These are phyloP conservation scores for Argentina anserina DNA, from an alignment of 306 rosid genomes.

Conservation along the genomic window DNA sequence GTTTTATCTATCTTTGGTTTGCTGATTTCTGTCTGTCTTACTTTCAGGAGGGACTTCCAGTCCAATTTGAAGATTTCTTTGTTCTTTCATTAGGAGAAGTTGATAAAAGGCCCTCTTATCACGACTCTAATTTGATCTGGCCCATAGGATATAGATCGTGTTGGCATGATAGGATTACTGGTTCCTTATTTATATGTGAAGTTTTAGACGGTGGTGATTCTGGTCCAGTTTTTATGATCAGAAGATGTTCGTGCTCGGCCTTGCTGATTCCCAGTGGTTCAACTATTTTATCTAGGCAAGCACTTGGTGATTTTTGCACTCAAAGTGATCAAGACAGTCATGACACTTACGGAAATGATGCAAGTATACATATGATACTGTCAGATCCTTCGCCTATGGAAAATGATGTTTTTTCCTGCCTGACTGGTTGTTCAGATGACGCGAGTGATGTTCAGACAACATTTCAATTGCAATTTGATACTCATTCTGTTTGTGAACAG, in stretches of 20 bases:
- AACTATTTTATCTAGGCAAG: constrained; percentile 50
- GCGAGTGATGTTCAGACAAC: constrained; percentile 31
- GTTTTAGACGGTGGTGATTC: constrained; percentile 83
- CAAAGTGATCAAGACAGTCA: constrained; percentile 43
- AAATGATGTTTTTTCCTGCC: constrained; percentile 67
- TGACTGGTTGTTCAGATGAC: constrained; percentile 39
- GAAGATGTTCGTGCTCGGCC: constrained; percentile 67
- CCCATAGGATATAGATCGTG: constrained; percentile 83
- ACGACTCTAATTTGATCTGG: constrained; percentile 52
- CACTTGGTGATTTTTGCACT: constrained; percentile 31
- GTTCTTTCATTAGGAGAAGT: constrained; percentile 80
- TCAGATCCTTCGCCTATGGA: constrained; percentile 62
- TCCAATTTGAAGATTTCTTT: constrained; percentile 86
- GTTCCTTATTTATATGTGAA: constrained; percentile 76
- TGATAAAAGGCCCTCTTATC: constrained; percentile 75
- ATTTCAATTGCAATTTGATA: constrained; percentile 28
- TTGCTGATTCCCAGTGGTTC: constrained; percentile 55
- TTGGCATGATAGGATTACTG: constrained; percentile 93
- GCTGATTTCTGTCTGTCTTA: constrained; percentile 38
- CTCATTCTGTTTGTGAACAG: constrained; percentile 31
- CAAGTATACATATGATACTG: constrained; percentile 59
- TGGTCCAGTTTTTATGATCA: constrained; percentile 84
- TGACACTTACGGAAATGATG: constrained; percentile 41
- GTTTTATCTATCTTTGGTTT: constrained; percentile 22
- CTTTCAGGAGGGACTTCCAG: constrained; percentile 81